Evolutionary conservation across 768 basidiomycete genomes (phyloP).

Genomic region (Trametes coccinea): DNA sequence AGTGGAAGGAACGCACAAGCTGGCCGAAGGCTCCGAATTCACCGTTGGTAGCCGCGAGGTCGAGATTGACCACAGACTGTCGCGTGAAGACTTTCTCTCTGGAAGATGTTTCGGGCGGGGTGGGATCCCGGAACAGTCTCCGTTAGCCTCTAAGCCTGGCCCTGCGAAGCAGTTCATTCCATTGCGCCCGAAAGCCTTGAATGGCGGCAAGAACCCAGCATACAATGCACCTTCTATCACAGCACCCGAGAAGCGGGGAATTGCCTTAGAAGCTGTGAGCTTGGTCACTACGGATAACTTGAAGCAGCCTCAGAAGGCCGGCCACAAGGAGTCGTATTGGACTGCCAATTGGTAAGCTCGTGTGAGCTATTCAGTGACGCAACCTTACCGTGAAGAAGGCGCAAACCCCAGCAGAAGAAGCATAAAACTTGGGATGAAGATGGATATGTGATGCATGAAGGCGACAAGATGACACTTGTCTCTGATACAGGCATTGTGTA

Average conservation of each 20-base stretch:
- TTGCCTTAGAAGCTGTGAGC: constrained; percentile 44
- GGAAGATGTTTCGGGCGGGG: constrained; percentile 62
- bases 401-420: constrained; percentile 72
- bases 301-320: constrained; percentile 1
- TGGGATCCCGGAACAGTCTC: constrained; percentile 13
- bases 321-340: constrained; percentile 50
- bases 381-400: constrained; percentile 44
- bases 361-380: neutral
- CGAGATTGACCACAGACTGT: constrained; percentile 60
- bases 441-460: constrained; percentile 55
- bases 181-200: constrained; percentile 32
- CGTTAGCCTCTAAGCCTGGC: constrained; percentile 31
- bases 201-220: constrained; percentile 27
- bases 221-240: constrained; percentile 28
- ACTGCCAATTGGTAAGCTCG: constrained; percentile 62
- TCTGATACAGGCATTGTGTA: constrained; percentile 75
- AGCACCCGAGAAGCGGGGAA: constrained; percentile 28
- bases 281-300: constrained; percentile 9
- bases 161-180: constrained; percentile 35
- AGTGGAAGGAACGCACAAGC: constrained; percentile 33
- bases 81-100: constrained; percentile 57
- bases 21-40: constrained; percentile 42
- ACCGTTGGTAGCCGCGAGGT: constrained; percentile 57
- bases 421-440: constrained; percentile 89
- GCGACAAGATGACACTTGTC: constrained; percentile 57